Conservation (phyloP, 2,329 filamentous ascomycete genomes). For the Elsinoe fawcettii region DNA sequence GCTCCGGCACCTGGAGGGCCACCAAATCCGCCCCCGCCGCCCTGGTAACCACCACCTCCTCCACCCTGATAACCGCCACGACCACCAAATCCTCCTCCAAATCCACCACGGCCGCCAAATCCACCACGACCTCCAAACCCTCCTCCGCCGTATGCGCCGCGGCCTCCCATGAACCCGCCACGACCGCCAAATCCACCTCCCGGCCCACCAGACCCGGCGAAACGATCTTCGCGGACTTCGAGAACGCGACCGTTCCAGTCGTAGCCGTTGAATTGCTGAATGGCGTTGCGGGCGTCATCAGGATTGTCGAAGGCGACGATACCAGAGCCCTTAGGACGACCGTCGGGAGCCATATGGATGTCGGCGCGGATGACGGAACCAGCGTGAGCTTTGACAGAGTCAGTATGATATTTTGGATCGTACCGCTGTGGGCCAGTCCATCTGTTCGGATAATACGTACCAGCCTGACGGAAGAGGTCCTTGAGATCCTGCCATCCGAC, state of each 20-base stretch:
- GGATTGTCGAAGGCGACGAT: constrained; percentile 94
- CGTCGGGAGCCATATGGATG: constrained; percentile 84
- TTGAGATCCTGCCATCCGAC: constrained; percentile 99
- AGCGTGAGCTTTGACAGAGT: constrained; percentile 37
- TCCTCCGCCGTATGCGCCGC: constrained; percentile 20
- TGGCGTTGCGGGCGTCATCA: constrained; percentile 91
- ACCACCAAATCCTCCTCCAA: constrained; percentile 37
- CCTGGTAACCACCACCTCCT: constrained; percentile 44
- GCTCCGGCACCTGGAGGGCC: constrained; percentile 27
- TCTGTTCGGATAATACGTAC: constrained; percentile 51
- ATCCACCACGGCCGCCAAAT: constrained; percentile 36
- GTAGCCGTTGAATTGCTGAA: constrained; percentile 96
- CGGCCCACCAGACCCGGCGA: constrained; percentile 54
- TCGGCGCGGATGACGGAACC: constrained; percentile 88
- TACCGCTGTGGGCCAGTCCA: constrained; percentile 23
- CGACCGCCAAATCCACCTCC: constrained; percentile 32
- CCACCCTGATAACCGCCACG: constrained; percentile 28
- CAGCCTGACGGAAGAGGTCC: constrained; percentile 95
- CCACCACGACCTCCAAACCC: constrained; percentile 37
- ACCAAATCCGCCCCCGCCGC: constrained; percentile 44
- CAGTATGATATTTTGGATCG: constrained; percentile 17
- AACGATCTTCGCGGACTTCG: constrained; percentile 94
- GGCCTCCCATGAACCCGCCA: constrained; percentile 33
- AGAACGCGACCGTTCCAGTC: constrained; percentile 93
- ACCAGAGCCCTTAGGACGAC: constrained; percentile 90